Percentiles rank a stretch among this genome's conserved stretches.
Evolutionary conservation across 352 stramenopile species (phyloP).

Genomic region (Thraustochytrium striatum): DNA sequence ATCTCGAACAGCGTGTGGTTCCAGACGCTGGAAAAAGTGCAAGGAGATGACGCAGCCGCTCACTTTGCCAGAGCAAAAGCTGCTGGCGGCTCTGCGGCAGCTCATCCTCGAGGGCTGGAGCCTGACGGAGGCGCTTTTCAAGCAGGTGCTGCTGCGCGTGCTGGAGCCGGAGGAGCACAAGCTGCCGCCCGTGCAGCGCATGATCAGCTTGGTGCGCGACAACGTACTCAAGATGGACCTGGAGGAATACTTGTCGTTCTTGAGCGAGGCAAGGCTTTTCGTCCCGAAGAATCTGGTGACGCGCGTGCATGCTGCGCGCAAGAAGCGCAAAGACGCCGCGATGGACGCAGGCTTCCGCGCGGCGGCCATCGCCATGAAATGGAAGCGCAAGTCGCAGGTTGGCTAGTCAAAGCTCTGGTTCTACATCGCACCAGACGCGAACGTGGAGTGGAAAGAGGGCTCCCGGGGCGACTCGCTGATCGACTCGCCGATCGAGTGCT

Average conservation of each 20-base stretch:
- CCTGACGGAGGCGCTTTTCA: constrained; percentile 9
- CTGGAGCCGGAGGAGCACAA: constrained; percentile 11
- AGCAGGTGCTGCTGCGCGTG: constrained; percentile 21
- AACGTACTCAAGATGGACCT: constrained; percentile 45
- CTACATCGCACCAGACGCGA: no score
- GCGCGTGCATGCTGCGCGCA: neutral
- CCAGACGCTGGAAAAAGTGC: neutral
- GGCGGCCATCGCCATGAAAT: constrained; percentile 21
- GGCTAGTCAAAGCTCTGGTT: no score
- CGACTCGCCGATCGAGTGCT: no score
- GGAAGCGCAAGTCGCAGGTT: no score
- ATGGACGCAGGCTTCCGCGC: neutral
- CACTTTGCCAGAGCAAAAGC: constrained; percentile 17
- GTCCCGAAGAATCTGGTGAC: constrained; percentile 5
- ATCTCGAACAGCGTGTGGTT: constrained; percentile 34
- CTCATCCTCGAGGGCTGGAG: constrained; percentile 38
- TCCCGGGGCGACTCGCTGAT: no score
- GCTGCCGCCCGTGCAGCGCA: neutral
- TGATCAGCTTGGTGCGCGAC: neutral
- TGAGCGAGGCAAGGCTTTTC: constrained; percentile 7
- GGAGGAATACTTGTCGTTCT: neutral
- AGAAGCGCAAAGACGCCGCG: neutral
- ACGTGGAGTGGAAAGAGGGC: no score
- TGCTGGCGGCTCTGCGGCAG: constrained; percentile 28
- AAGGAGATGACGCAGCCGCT: neutral